Evolutionary conservation across 805 yeast genomes (phyloP), one percentile per base, ranked within the genome.

Genomic region (Ogataea populi-albae): DNA sequence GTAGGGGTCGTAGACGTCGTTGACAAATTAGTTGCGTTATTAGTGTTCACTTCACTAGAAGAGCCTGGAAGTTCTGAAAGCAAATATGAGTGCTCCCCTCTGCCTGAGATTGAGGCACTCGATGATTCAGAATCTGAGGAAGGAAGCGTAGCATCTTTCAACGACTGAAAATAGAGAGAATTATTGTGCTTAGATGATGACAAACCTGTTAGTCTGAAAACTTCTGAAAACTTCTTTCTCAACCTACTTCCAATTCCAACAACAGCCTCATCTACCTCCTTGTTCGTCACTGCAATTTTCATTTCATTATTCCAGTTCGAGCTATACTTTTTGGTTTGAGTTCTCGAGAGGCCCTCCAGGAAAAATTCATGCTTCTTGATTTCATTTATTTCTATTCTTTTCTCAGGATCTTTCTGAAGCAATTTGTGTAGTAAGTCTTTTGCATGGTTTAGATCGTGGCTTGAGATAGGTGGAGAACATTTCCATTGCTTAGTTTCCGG

Each of bases 321-420:
- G 3, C 46, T 43, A 35, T 59, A 61, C 28, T 55, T 50, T 26
- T 42, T 43, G 10, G 59, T 42, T 25, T 59, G 56, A 1, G 43
- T 41, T 37, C 56, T 46, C 1, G 56, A 41, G 9, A 59, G 40
- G 3, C 62, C 64, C 23, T 52, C 51, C 9, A 46, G 33, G 37
- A 57, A 59, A 64, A 94, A 88, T 1, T 86, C 84, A 59, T 91
- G 96, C 6, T 60, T 58, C 58, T 87, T 88, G 37, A 88, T 81
- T 18, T 83, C 85, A 10, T 65, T 59, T 24, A 91, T 80, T 12
- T 79, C 80, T 15, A 82, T 73, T 54, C 98, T 72, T 26, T 71
- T 62, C 6, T 57, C 52, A 4, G 95, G 88, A 54, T 86, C 74
- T 53, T 87, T 91, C 23, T 70, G 73, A 19, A 93, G 67, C 48